Conservation (phyloP, 2,329 filamentous ascomycete species). For the Fusarium nodosum region DNA sequence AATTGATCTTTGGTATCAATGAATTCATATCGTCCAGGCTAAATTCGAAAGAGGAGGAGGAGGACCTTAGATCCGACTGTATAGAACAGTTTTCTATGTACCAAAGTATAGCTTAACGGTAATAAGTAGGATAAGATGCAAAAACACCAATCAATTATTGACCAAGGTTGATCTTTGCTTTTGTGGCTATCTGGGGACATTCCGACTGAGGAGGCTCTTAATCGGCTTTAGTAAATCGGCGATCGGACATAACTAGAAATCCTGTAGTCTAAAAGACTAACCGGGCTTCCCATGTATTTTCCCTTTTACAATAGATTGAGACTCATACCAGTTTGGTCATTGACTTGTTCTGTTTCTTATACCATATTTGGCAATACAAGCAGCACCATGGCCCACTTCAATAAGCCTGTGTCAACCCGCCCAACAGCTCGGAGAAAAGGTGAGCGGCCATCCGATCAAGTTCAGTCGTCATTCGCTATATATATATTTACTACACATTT, state of each 20-base stretch:
- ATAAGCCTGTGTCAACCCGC: slow-evolving; percentile 8
- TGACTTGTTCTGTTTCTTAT: background rate
- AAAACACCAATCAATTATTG: background rate
- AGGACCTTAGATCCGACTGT: too few species aligned
- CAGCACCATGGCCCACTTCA: slow-evolving; percentile 25
- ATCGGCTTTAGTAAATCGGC: background rate
- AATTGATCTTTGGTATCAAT: too few species aligned
- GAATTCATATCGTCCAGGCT: too few species aligned
- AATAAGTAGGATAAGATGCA: too few species aligned
- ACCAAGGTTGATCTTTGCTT: background rate
- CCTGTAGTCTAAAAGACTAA: background rate
- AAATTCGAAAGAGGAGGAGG: too few species aligned
- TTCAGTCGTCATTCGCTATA: fast-evolving
- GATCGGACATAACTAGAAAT: slow-evolving; percentile 1
- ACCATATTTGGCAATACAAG: slow-evolving; percentile 13
- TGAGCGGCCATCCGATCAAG: background rate
- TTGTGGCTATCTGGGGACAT: background rate
- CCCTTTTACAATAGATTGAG: background rate
- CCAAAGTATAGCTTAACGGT: too few species aligned
- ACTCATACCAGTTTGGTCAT: background rate
- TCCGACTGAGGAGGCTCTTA: background rate
- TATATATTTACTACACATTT: fast-evolving
- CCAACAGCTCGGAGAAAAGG: slow-evolving; percentile 44
- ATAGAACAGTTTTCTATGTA: too few species aligned
- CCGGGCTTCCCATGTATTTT: background rate